Conservation (phyloP, 2,329 filamentous ascomycete genomes). For the Colletotrichum sp. region DNA sequence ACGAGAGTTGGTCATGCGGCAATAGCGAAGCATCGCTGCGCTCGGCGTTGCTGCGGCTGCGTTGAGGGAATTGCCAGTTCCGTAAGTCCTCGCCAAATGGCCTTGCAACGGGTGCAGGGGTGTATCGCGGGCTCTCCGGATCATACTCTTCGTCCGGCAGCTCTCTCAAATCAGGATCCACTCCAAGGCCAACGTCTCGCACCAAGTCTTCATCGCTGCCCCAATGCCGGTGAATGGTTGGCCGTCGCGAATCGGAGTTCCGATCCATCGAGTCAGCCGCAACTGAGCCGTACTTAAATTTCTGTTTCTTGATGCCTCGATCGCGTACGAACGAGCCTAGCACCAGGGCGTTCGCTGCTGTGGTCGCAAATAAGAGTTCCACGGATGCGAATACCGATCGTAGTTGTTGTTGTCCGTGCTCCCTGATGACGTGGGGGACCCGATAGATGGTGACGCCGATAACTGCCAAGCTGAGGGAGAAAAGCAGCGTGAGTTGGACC, state of each 20-base stretch:
- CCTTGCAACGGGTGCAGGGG: slow-evolving; percentile 39
- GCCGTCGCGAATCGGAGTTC: slow-evolving; percentile 44
- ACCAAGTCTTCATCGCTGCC: slow-evolving; percentile 93
- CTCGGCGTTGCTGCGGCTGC: slow-evolving; percentile 40
- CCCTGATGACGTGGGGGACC: slow-evolving; percentile 76
- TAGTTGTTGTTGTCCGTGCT: slow-evolving; percentile 79
- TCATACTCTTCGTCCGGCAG: slow-evolving; percentile 26
- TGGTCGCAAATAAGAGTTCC: slow-evolving; percentile 87
- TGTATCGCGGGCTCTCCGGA: slow-evolving; percentile 31
- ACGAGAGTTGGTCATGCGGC: slow-evolving; percentile 37
- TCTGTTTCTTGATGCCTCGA: slow-evolving; percentile 86
- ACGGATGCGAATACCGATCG: slow-evolving; percentile 89
- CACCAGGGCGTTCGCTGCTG: slow-evolving; percentile 86
- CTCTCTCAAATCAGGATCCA: slow-evolving; percentile 57
- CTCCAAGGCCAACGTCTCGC: slow-evolving; percentile 75
- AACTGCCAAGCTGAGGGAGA: slow-evolving; percentile 82
- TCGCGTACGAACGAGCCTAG: slow-evolving; percentile 93
- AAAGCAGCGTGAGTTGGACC: slow-evolving; percentile 78
- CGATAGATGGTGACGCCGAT: slow-evolving; percentile 82
- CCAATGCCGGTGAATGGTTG: slow-evolving; percentile 70
- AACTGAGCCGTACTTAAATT: slow-evolving; percentile 72
- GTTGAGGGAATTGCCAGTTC: slow-evolving; percentile 54
- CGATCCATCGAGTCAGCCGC: slow-evolving; percentile 68
- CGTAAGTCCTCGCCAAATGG: slow-evolving; percentile 41
- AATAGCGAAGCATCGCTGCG: slow-evolving; percentile 52